Percentiles rank a stretch among this genome's conserved stretches.
Evolutionary conservation across 2,329 filamentous ascomycete species (phyloP).

Genomic region (Golovinomyces cichoracearum): DNA sequence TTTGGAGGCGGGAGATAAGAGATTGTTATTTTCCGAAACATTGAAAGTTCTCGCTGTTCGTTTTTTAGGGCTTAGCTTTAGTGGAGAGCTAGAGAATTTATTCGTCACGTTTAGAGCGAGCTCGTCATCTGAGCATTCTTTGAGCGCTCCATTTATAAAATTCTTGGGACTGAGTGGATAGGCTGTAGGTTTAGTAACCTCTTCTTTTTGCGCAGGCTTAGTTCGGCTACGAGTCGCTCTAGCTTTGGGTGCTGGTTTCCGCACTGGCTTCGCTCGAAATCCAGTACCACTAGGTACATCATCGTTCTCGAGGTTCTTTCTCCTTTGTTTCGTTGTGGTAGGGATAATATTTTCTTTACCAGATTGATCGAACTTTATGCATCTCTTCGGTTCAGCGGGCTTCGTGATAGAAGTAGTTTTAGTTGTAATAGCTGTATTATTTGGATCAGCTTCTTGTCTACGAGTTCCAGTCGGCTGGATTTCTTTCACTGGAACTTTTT

Average conservation of each 20-base stretch:
- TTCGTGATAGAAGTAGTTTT: conserved; percentile 16
- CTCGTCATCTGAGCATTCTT: conserved; percentile 28
- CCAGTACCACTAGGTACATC: conserved; percentile 16
- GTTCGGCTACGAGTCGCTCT: conserved; percentile 10
- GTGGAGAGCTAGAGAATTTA: conserved; percentile 21
- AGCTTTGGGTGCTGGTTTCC: conserved; percentile 18
- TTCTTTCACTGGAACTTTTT: conserved; percentile 12
- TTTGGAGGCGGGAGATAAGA: conserved; percentile 13
- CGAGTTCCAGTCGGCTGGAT: conserved; percentile 18
- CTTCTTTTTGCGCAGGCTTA: conserved; percentile 13
- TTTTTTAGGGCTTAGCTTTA: conserved; percentile 31
- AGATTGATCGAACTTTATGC: conserved; percentile 32
- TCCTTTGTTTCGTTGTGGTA: conserved; percentile 18
- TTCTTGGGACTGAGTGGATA: conserved; percentile 36
- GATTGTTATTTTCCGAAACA: conserved; percentile 17
- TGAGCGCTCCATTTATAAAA: conserved; percentile 26
- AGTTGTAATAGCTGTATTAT: not conserved
- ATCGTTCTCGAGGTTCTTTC: conserved; percentile 13
- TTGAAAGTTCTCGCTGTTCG: conserved; percentile 16
- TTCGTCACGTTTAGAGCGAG: conserved; percentile 24
- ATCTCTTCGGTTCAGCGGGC: conserved; percentile 28
- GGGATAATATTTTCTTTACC: conserved; percentile 37
- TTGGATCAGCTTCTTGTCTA: conserved; percentile 7
- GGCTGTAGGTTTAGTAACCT: conserved; percentile 17
- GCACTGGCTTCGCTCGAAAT: conserved; percentile 23